phyloP scores from a whole-genome alignment of 1,139 yeast genomes.

The Kodamaea ohmeri region DNA sequence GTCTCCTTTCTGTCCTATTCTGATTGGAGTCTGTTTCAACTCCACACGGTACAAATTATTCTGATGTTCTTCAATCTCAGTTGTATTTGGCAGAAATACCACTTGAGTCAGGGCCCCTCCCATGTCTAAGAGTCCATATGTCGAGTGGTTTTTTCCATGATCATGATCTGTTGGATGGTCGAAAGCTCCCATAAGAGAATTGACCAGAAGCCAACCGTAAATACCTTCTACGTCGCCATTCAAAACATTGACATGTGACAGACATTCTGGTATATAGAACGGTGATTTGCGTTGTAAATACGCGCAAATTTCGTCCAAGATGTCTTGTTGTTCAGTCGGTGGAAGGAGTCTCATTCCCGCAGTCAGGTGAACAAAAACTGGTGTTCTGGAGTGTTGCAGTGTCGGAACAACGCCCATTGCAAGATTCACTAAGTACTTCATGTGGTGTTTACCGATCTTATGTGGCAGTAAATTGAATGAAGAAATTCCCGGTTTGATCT shows the following conservation, averaged over 20 bases:
- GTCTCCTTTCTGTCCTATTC: not conserved
- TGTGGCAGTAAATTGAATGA: slow-evolving; percentile 50
- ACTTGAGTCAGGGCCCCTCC: slow-evolving; percentile 89
- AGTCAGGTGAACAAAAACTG: slow-evolving; percentile 74
- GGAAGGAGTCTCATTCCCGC: slow-evolving; percentile 75
- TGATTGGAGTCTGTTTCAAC: slow-evolving; percentile 38
- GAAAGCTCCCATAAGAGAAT: slow-evolving; percentile 62
- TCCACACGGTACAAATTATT: slow-evolving; percentile 54
- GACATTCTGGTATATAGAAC: slow-evolving; percentile 59
- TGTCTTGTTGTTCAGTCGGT: slow-evolving; percentile 49
- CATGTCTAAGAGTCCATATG: slow-evolving; percentile 79
- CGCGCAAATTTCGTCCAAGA: slow-evolving; percentile 54
- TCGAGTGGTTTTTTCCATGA: slow-evolving; percentile 52
- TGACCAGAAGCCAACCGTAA: slow-evolving; percentile 79
- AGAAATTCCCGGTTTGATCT: slow-evolving; percentile 68
- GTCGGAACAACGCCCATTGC: slow-evolving; percentile 63
- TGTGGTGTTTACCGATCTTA: slow-evolving; percentile 58
- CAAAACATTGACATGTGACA: slow-evolving; percentile 61
- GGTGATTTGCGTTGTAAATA: slow-evolving; percentile 52
- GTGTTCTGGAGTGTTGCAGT: slow-evolving; percentile 68
- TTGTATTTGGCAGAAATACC: slow-evolving; percentile 66
- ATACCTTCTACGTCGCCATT: slow-evolving; percentile 79
- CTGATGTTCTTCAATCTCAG: slow-evolving; percentile 53
- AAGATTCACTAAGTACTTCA: slow-evolving; percentile 50
- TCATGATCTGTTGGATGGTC: slow-evolving; percentile 48